Percentiles rank a stretch among this genome's conserved stretches.
These are phyloP conservation scores for Penicillium soppii DNA, from an alignment of 495 filamentous ascomycete genomes.

Conservation along the genomic window DNA sequence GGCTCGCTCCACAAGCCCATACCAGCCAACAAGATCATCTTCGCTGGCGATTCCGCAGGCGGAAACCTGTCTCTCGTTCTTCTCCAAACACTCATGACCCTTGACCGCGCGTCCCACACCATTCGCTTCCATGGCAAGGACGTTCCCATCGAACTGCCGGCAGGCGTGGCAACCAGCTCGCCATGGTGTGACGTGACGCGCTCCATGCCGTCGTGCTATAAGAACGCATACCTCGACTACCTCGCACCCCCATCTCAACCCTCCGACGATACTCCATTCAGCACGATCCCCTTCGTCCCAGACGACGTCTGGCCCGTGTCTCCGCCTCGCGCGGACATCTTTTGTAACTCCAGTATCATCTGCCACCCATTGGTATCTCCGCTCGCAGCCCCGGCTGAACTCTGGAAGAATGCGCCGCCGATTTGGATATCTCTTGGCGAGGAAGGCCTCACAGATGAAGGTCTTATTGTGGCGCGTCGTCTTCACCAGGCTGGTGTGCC, in stretches of 20 bases:
- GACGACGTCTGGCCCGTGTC: conserved; percentile 70
- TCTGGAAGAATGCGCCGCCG: conserved; percentile 70
- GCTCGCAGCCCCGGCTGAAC: conserved; percentile 50
- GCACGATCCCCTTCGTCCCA: conserved; percentile 35
- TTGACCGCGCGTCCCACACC: conserved; percentile 54
- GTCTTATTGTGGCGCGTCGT: conserved; percentile 57
- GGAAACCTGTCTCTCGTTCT: conserved; percentile 74
- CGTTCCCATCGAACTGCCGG: conserved; percentile 66
- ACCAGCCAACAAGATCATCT: conserved; percentile 65
- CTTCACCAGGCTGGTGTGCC: conserved; percentile 59
- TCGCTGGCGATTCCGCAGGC: conserved; percentile 87
- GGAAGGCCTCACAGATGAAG: conserved; percentile 78
- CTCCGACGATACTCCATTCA: conserved; percentile 31
- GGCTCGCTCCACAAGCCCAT: conserved; percentile 72
- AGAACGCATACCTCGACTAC: conserved; percentile 72
- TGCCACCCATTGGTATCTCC: conserved; percentile 76
- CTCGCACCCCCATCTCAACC: conserved; percentile 47
- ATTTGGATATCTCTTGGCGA: conserved; percentile 73
- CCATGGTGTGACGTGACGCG: conserved; percentile 80
- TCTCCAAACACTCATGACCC: conserved; percentile 69
- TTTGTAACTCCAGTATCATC: conserved; percentile 59
- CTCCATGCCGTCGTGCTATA: conserved; percentile 65
- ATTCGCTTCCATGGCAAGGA: conserved; percentile 64
- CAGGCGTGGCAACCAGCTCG: conserved; percentile 61
- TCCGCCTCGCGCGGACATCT: conserved; percentile 70